phyloP scores from a whole-genome alignment of 129 eudicot genomes.

The Lactuca sativa region DNA sequence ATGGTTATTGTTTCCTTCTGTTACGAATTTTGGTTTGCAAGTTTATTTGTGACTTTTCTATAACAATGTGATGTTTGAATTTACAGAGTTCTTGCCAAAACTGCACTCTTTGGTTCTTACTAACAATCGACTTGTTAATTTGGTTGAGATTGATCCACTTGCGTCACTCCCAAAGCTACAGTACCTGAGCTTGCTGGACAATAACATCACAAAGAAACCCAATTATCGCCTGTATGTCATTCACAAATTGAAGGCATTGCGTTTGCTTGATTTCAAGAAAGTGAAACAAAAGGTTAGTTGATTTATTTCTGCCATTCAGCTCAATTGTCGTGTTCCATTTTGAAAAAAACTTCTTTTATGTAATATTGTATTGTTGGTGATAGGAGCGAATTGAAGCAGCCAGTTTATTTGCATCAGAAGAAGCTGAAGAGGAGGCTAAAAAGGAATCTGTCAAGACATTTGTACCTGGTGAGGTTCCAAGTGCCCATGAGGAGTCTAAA shows the following conservation, averaged over 20 bases:
- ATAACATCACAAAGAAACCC: constrained; percentile 86
- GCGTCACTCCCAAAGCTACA: constrained; percentile 88
- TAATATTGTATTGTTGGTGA: constrained; percentile 23
- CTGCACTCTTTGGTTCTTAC: constrained; percentile 93
- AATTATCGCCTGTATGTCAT: constrained; percentile 93
- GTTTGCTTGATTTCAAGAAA: constrained; percentile 90
- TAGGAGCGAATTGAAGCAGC: constrained; percentile 89
- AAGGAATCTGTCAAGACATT: constrained; percentile 69
- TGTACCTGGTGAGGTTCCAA: constrained; percentile 78
- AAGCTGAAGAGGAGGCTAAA: constrained; percentile 91
- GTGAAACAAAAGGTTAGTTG: constrained; percentile 85
- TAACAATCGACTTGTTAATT: constrained; percentile 87
- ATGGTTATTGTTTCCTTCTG: background rate
- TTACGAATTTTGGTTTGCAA: background rate
- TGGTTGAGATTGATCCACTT: constrained; percentile 97
- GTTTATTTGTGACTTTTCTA: constrained; percentile 21
- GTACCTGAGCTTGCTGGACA: constrained; percentile 85
- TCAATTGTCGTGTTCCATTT: background rate
- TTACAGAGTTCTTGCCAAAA: constrained; percentile 96
- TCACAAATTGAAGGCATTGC: constrained; percentile 76
- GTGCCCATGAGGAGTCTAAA: constrained; percentile 47
- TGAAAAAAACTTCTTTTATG: constrained; percentile 3
- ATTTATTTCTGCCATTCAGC: background rate
- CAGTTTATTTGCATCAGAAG: constrained; percentile 69
- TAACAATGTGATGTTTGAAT: constrained; percentile 37